Evolutionary conservation across 306 rosid species (phyloP).

Genomic region (Cucumis melo): DNA sequence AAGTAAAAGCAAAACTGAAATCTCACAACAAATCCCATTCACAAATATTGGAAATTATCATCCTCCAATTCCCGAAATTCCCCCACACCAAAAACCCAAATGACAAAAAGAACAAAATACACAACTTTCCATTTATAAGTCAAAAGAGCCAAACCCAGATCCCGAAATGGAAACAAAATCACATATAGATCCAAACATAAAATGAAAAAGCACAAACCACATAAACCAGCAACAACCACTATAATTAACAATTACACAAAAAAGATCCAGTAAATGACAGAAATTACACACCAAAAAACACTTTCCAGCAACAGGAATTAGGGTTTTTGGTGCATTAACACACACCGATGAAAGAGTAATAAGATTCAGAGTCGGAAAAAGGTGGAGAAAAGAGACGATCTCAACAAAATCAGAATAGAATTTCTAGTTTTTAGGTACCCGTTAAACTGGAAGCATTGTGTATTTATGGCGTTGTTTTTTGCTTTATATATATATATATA

Average conservation of each 20-base stretch:
- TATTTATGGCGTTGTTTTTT: background rate
- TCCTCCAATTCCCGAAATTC: constrained; percentile 9
- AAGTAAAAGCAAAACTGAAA: constrained; percentile 10
- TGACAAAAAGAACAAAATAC: constrained; percentile 2
- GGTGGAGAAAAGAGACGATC: constrained; percentile 20
- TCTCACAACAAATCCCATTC: constrained; percentile 6
- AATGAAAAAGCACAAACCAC: constrained; percentile 5
- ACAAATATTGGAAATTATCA: constrained; percentile 9
- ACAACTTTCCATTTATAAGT: background rate
- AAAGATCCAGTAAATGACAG: background rate
- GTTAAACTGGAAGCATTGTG: constrained; percentile 5
- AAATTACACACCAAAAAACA: constrained; percentile 10
- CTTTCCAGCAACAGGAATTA: constrained; percentile 8
- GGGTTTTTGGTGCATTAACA: constrained; percentile 41
- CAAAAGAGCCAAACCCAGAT: constrained; percentile 16
- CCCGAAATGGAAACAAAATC: constrained; percentile 20
- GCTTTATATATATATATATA: too few species aligned
- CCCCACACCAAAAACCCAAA: constrained; percentile 12
- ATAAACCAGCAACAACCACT: constrained; percentile 6
- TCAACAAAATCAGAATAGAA: constrained; percentile 8
- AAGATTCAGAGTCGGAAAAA: constrained; percentile 34
- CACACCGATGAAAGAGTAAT: constrained; percentile 24
- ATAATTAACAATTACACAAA: background rate
- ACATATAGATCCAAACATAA: constrained; percentile 28
- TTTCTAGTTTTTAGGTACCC: constrained; percentile 8